Evolutionary conservation across 2,329 filamentous ascomycete genomes (phyloP), one percentile per base, ranked within the genome.

Genomic region (Alternaria brassicicola): DNA sequence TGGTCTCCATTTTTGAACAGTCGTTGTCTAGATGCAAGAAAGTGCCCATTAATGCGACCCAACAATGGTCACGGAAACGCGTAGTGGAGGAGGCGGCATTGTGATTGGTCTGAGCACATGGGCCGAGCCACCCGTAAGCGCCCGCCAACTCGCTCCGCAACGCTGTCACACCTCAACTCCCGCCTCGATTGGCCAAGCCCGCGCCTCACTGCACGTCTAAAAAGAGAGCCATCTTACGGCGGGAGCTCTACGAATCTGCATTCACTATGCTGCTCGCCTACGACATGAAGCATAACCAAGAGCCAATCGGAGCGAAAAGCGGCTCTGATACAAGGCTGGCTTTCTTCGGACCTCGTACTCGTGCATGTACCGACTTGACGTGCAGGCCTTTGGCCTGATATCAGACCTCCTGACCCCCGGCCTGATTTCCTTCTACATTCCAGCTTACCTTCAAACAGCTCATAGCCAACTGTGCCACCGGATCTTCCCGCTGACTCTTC

Each of bases 191-290:
- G 74, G 73, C 57, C 55, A 60, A 61, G 55, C 28, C 71, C 67
- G 66, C 70, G 71, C 73, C 71, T 67, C 72, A 66, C 59, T 66
- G 65, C 63, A 67, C 66, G 61, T 63, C 65, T 67, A 63, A 65
- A 63, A 64, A 63, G 52, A 67, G 60, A 59, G 39, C 52, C 61
- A 61, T 61, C 62, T 59, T 72, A 63, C 65, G 65, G 68, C 68
- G 68, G 63, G 64, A 72, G 65, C 62, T 64, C 61, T 64, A 62
- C 67, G 69, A 71, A 69, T 70, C 67, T 70, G 61, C 61, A 62
- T 63, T 39, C 67, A 62, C 63, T 51, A 61, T 65, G 31, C 48
- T 61, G 59, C 63, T 63, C 39, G 62, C 62, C 64, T 69, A 65
- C 52, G 66, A 57, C 52, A 65, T 55, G 59, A 59, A 63, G 67